Evolutionary conservation across 306 rosid genomes (phyloP).

Genomic region (Senna siamea): DNA sequence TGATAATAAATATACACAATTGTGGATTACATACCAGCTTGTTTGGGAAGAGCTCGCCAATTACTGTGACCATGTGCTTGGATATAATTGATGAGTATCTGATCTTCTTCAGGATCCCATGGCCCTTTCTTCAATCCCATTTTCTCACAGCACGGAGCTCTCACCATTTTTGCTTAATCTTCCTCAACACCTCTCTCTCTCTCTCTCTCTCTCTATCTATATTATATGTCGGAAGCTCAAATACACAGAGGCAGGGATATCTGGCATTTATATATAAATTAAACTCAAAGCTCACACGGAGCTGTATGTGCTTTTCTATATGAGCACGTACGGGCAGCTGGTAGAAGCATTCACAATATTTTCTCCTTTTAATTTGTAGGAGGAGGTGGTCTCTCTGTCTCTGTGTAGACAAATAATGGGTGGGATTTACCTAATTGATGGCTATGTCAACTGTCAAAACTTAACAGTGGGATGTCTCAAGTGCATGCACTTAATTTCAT

Average conservation of each 20-base stretch:
- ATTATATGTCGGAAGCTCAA: no score
- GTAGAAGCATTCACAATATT: no score
- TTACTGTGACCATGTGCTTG: slow-evolving; percentile 63
- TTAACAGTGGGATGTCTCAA: not conserved
- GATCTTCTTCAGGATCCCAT: slow-evolving; percentile 78
- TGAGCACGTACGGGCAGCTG: not conserved
- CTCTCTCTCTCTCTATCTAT: not conserved
- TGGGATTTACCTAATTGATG: slow-evolving; percentile 7
- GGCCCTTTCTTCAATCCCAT: slow-evolving; percentile 83
- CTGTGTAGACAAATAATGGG: not conserved
- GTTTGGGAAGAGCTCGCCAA: slow-evolving; percentile 84
- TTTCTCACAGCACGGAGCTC: slow-evolving; percentile 77
- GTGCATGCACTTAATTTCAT: not conserved
- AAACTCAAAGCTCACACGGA: not conserved
- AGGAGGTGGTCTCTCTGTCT: not conserved
- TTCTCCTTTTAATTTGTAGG: not conserved
- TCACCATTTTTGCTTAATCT: slow-evolving; percentile 49
- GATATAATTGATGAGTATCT: slow-evolving; percentile 57
- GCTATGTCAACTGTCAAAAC: not conserved
- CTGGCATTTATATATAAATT: no score
- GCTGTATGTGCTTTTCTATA: not conserved
- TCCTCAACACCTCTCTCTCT: not conserved
- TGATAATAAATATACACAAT: no score
- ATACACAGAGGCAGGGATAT: not conserved
- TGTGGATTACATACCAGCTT: slow-evolving; percentile 58